Evolutionary conservation across 805 yeast genomes (phyloP), one percentile per base, ranked within the genome.

Genomic region (Myxozyma melibiosi): DNA sequence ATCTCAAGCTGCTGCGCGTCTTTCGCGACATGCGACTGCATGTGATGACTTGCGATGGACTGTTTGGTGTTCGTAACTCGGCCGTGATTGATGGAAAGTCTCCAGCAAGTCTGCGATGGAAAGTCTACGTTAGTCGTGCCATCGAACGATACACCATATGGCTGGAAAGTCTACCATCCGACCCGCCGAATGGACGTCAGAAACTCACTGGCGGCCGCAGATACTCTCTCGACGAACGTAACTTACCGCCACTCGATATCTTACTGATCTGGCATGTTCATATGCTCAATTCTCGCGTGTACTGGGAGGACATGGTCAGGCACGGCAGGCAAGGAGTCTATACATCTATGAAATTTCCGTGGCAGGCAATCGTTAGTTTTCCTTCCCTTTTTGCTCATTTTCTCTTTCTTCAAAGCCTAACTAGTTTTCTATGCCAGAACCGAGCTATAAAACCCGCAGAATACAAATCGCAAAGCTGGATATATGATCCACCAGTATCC

Each of bases 251-350:
- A 4, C 7, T 61, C 4, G 67, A 64, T 39, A 61, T 64, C 18
- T 55, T 64, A 14, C 62, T 64, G 67, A 55, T 64, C 11, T 64
- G 66, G 66, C 67, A 64, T 43, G 47, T 65, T 1, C 63, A 54
- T 34, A 46, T 62, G 56, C 54, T 64, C 38, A 59, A 62, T 48
- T 66, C 67, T n/a, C 42, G 44, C 11, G 47, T 44, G 13, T 62
- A 49, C 37, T 44, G 62, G 39, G 63, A 59, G 28, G 67, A 64
- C 35, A 54, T 63, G 22, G 27, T 38, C 3, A 35, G 56, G 3
- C 9, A 40, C 4, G 16, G 24, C n/a, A 22, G 47, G 8, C 47
- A 28, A 6, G 44, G 42, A 9, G 2, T 50, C 2, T 40, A 20
- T 14, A 16, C 8, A 18, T 22, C 44, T 9, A n/a, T 31, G 45